Evolutionary conservation across 2,329 filamentous ascomycete species (phyloP).

Genomic region (Penicillium aurantiogriseum): DNA sequence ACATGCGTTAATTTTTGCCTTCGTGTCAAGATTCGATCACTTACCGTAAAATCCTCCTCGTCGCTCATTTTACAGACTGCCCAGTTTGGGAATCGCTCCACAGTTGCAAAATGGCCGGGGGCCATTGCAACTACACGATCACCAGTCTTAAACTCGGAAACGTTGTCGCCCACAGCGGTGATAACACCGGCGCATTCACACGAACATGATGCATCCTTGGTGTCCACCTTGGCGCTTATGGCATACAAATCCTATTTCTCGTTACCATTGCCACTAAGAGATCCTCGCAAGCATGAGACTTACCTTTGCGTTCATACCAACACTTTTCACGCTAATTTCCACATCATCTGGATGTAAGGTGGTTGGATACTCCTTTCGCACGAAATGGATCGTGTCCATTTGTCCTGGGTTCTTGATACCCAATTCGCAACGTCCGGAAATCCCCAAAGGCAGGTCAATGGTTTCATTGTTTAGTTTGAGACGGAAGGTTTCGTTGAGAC

Average conservation of each 20-base stretch:
- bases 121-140: slow-evolving; percentile 20
- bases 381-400: not conserved
- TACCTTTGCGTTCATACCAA: not conserved
- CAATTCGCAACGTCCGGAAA: not conserved
- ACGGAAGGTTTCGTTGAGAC: slow-evolving; percentile 11
- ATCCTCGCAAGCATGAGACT: not conserved
- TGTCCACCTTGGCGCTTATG: slow-evolving; percentile 1
- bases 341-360: not conserved
- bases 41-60: not conserved
- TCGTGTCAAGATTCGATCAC: not conserved
- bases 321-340: not conserved
- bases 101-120: slow-evolving; percentile 9
- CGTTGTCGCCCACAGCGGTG: slow-evolving; percentile 2
- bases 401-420: not conserved
- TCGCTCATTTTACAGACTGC: not conserved
- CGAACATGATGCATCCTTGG: not conserved
- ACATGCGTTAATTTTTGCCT: not conserved
- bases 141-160: slow-evolving; percentile 7
- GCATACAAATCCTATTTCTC: not conserved
- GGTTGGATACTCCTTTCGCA: not conserved
- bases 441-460: not conserved
- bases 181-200: slow-evolving; percentile 5
- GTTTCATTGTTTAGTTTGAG: not conserved
- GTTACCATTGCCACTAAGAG: not conserved
- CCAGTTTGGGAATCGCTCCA: not conserved